These are phyloP conservation scores for Helianthus tuberosus DNA, from an alignment of 129 eudicot species.

Conservation along the genomic window DNA sequence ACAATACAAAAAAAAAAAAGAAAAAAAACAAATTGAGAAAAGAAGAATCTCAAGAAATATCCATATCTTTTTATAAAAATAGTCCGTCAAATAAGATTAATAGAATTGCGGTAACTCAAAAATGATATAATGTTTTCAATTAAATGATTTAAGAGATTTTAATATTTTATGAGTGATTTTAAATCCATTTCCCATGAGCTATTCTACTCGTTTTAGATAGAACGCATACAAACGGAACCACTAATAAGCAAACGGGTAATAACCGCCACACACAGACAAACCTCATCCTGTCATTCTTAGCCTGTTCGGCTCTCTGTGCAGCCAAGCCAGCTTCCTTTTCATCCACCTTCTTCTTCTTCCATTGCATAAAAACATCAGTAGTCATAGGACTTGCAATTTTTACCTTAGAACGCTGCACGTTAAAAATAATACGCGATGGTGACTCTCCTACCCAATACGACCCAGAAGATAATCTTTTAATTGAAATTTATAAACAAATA, in stretches of 20 bases:
- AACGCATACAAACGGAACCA: background rate
- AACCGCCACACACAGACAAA: constrained; percentile 20
- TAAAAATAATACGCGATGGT: too few relatives aligned
- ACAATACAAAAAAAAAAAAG: constrained; percentile 17
- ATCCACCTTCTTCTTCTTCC: constrained; percentile 83
- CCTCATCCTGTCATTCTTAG: constrained; percentile 99
- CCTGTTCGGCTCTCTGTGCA: constrained; percentile 87
- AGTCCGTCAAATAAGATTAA: background rate
- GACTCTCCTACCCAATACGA: too few relatives aligned
- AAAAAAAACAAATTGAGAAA: background rate
- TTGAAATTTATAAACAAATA: too few relatives aligned
- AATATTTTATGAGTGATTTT: background rate
- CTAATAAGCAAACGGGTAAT: background rate
- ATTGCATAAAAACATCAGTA: constrained; percentile 73
- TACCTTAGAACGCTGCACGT: too few relatives aligned
- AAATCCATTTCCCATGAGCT: background rate
- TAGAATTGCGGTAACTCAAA: too few relatives aligned
- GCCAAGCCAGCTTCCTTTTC: constrained; percentile 88
- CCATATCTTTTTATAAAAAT: background rate
- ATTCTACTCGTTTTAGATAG: background rate
- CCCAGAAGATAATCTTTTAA: too few relatives aligned
- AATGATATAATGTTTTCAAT: background rate
- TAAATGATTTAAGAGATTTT: background rate
- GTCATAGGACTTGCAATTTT: constrained; percentile 98
- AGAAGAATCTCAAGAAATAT: background rate